Percentiles rank a stretch among this genome's conserved stretches.
Conservation (phyloP, 2,329 filamentous ascomycete genomes). For the Nannizziopsis barbatae region DNA sequence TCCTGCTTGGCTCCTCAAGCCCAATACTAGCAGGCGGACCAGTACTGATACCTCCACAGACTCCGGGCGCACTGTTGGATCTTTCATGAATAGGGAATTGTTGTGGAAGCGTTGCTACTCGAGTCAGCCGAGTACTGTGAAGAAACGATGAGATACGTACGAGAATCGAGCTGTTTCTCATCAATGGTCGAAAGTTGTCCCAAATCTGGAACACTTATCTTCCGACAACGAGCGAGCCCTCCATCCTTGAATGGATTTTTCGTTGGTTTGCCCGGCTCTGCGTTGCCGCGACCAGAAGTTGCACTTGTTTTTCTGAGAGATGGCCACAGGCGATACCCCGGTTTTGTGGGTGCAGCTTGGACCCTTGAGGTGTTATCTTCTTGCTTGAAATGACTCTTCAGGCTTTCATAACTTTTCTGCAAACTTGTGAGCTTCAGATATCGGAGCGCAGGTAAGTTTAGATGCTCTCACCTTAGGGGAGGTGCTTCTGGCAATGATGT, state of each 20-base stretch:
- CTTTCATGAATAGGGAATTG: constrained; percentile 20
- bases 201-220: constrained; percentile 18
- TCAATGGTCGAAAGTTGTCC: constrained; percentile 17
- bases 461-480: constrained; percentile 17
- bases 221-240: constrained; percentile 14
- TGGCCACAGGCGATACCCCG: constrained; percentile 20
- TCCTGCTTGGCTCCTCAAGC: constrained; percentile 13
- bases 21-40: constrained; percentile 10
- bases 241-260: constrained; percentile 14
- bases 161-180: constrained; percentile 18
- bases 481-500: constrained; percentile 19
- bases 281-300: constrained; percentile 12
- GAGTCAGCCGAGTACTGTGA: neutral
- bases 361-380: neutral
- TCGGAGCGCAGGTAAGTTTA: neutral
- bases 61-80: constrained; percentile 20
- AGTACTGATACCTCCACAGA: constrained; percentile 10
- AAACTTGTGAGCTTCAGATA: neutral
- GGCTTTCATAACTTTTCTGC: constrained; percentile 8
- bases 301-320: constrained; percentile 16
- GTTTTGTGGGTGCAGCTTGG: constrained; percentile 15
- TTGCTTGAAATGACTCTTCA: constrained; percentile 4
- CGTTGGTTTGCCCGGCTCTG: constrained; percentile 12
- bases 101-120: constrained; percentile 24
- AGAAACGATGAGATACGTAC: constrained; percentile 14